Evolutionary conservation across 192 early-diverging fungal genomes (phyloP).

Genomic region (Umbelopsis ramanniana): DNA sequence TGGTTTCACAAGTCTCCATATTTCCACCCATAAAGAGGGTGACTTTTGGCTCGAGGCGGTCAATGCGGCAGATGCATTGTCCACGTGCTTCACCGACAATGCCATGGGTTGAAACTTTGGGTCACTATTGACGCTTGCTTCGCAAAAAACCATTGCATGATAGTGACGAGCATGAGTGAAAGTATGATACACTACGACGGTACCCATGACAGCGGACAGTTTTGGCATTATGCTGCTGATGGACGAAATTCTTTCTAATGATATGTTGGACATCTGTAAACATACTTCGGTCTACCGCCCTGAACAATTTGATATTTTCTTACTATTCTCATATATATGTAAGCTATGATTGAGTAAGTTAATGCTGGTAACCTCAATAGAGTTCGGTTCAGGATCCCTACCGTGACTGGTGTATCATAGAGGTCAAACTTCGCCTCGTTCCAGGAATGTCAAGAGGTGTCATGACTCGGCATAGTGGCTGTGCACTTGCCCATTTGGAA

Average conservation of each 20-base stretch:
- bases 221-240: background rate
- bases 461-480: background rate
- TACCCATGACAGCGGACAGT: background rate
- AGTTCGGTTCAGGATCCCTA: background rate
- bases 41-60: background rate
- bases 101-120: background rate
- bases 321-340: background rate
- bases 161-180: background rate
- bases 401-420: background rate
- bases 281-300: background rate
- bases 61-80: background rate
- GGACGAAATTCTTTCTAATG: background rate
- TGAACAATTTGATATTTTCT: background rate
- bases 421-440: background rate
- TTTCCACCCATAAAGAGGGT: constrained; percentile 13
- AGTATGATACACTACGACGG: background rate
- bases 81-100: constrained; percentile 1
- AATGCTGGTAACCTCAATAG: no score
- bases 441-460: constrained; percentile 1
- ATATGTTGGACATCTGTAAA: background rate
- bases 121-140: background rate
- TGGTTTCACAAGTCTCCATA: constrained; percentile 55
- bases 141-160: constrained; percentile 7
- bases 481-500: background rate
- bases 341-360: background rate